These are phyloP conservation scores for Colletotrichum orchidophilum DNA, from an alignment of 2,329 filamentous ascomycete genomes.

Conservation along the genomic window DNA sequence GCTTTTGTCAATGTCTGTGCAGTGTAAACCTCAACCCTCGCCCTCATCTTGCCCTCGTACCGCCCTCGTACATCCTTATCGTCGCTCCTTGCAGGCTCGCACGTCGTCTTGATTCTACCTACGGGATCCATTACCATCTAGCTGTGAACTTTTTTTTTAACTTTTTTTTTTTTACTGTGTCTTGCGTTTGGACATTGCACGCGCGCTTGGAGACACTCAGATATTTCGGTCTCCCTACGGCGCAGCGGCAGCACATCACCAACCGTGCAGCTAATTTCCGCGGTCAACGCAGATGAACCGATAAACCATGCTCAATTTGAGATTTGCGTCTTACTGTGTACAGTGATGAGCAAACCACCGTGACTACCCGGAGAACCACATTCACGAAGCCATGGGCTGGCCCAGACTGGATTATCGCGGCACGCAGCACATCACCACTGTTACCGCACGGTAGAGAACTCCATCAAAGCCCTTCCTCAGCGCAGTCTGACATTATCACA, in stretches of 20 bases:
- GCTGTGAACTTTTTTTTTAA: too few relatives aligned
- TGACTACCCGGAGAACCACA: not conserved
- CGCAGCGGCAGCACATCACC: not conserved
- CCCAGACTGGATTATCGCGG: conserved; percentile 12
- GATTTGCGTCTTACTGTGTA: not conserved
- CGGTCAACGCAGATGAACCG: not conserved
- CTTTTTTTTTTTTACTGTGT: not conserved
- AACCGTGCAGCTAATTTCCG: not conserved
- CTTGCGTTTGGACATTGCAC: conserved; percentile 5
- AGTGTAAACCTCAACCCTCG: too few relatives aligned
- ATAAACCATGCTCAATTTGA: not conserved
- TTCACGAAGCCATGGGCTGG: not conserved
- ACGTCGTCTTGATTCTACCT: not conserved
- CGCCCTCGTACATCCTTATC: not conserved
- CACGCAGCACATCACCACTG: not conserved
- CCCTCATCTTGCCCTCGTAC: not conserved
- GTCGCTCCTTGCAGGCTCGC: not conserved
- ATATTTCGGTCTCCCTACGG: not conserved
- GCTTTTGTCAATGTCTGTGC: not conserved
- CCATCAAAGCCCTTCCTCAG: conserved; percentile 7
- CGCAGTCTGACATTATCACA: conserved; percentile 17
- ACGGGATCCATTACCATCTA: too few relatives aligned
- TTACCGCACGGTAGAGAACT: not conserved
- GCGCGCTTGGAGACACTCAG: not conserved
- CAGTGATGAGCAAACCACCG: not conserved